Base-by-base conservation (phyloP, 2,329 filamentous ascomycete genomes). In the Sarocladiaceae sp. region DNA sequence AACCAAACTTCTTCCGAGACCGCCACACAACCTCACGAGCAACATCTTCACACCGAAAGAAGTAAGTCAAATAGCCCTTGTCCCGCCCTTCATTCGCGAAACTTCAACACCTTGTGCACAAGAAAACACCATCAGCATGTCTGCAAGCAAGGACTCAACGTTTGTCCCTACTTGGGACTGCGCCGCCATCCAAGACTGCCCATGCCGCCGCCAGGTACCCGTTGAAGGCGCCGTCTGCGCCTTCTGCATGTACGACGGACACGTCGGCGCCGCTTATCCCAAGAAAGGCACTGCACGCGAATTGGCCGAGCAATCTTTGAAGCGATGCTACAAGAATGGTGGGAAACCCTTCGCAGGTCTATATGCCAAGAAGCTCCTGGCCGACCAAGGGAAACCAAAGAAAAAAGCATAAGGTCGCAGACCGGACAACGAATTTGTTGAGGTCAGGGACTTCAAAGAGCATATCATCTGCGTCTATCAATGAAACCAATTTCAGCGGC, bases 241-340 rank as follows among this genome's bases (percentile, higher is more conserved):
- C 22, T 44, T 20, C 23, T 44, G 40, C 40, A 44, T 44, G 40
- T 44, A 44, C 40, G 40, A 44, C 17, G 40, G 40, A 15, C 40
- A 44, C 40, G 28, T 26, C 40, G 40, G 40, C 40, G 13, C 13
- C 5, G 23, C 22, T 23, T 44, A 44, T n/a, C 22, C 22, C 12
- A 5, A 28, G 40, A 22, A 44, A 12, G 10, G 13, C 23, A 7
- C n/a, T 3, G 40, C 8, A 4, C 12, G 20, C 12, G 7, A 20
- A 12, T 22, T 26, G 23, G 22, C 23, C 5, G 15, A n/a, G 4
- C 25, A 44, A n/a, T 22, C 23, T 6, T 23, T 44, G 8, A 12
- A 4, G 4, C 8, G 22, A n/a, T 44, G 40, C 40, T 44, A 44
- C 40, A 44, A 44, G 40, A 44, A 44, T n/a, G 40, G n/a, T 26